Evolutionary conservation across 2,329 filamentous ascomycete species (phyloP).

Genomic region (Talaromyces albobiverticillius): DNA sequence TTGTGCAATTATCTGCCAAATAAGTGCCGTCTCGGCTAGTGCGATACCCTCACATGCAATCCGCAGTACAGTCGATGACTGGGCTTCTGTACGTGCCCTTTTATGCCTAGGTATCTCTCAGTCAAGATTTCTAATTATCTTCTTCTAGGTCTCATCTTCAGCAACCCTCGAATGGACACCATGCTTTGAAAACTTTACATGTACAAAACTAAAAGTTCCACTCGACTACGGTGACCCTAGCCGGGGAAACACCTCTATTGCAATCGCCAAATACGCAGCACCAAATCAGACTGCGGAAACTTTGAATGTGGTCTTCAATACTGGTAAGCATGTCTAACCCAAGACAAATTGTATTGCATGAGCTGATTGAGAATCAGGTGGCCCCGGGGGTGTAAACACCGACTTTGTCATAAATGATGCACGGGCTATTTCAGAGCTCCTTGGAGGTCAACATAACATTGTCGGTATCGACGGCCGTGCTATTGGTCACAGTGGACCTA

Average conservation of each 20-base stretch:
- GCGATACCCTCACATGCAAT: neutral
- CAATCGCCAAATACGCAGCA: constrained; percentile 20
- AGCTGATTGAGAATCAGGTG: neutral
- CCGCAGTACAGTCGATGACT: neutral
- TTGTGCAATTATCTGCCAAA: neutral
- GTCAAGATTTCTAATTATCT: neutral
- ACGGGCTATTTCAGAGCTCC: neutral
- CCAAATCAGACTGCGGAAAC: constrained; percentile 12
- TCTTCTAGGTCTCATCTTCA: constrained; percentile 14
- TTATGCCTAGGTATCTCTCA: neutral
- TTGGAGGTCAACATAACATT: constrained; percentile 21
- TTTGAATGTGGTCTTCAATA: constrained; percentile 19
- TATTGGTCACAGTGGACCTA: constrained; percentile 26
- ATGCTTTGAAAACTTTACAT: constrained; percentile 17
- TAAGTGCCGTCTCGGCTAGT: neutral
- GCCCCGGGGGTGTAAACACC: neutral
- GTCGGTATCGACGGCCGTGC: constrained; percentile 31
- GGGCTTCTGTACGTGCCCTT: neutral
- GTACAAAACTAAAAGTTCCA: constrained; percentile 20
- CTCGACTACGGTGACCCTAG: constrained; percentile 20
- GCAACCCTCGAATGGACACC: constrained; percentile 16
- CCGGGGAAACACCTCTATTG: constrained; percentile 17
- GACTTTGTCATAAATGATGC: neutral
- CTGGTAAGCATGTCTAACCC: neutral
- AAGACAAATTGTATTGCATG: neutral